These are phyloP conservation scores for Vaccinium myrtillus DNA, from an alignment of 148 eudicot genomes.

Conservation along the genomic window DNA sequence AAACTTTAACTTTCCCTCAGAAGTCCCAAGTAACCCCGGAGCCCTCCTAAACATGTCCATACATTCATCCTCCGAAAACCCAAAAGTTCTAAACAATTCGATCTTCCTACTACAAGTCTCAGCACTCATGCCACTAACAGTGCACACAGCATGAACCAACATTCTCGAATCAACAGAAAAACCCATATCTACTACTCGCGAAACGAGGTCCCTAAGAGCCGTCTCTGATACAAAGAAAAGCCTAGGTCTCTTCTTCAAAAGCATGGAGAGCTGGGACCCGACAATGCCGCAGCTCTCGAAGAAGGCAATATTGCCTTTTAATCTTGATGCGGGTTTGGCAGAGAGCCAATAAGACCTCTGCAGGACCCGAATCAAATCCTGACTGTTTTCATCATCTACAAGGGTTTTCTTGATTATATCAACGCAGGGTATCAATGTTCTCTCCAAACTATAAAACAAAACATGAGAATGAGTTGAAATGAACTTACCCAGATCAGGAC, in stretches of 20 bases:
- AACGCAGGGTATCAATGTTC: background rate
- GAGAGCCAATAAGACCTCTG: background rate
- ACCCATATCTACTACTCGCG: conserved; percentile 22
- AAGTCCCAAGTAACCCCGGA: conserved; percentile 22
- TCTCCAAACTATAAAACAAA: conserved; percentile 8
- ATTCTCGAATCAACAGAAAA: conserved; percentile 20
- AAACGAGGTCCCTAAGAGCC: conserved; percentile 12
- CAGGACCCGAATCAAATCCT: conserved; percentile 11
- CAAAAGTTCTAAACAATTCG: conserved; percentile 23
- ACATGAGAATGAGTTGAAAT: background rate
- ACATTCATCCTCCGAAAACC: conserved; percentile 27
- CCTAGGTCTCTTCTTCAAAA: conserved; percentile 21
- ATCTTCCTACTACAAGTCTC: conserved; percentile 25
- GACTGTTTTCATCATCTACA: background rate
- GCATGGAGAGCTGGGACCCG: conserved; percentile 22
- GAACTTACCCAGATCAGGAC: conserved; percentile 12
- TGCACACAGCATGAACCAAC: conserved; percentile 27
- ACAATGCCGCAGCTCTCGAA: conserved; percentile 24
- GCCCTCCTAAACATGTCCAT: conserved; percentile 24
- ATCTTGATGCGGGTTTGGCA: background rate
- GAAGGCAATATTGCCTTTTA: conserved; percentile 12
- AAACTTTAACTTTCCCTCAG: conserved; percentile 24
- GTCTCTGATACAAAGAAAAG: conserved; percentile 12
- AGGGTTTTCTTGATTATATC: background rate
- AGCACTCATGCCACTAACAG: conserved; percentile 15